A percentile compares a stretch with the other conserved stretches of the same genome.
Conservation (phyloP, 148 eudicot genomes). For the Rhododendron ferrugineum region DNA sequence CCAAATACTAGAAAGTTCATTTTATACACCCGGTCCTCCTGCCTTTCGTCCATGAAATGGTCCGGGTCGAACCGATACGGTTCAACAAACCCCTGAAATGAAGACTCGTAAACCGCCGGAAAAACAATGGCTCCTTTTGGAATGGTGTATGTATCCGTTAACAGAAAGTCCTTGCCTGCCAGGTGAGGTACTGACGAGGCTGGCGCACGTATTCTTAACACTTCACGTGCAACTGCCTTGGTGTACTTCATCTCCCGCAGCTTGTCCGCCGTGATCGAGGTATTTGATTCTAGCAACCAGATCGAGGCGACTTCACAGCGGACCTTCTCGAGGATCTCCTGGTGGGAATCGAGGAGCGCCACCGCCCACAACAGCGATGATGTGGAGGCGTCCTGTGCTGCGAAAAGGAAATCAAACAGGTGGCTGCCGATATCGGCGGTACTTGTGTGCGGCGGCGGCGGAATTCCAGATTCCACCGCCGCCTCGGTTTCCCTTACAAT, state of each 20-base stretch:
- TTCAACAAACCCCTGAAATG: constrained; percentile 76
- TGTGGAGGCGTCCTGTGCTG: constrained; percentile 83
- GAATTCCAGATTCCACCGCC: neutral
- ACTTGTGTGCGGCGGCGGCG: constrained; percentile 31
- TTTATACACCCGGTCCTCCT: constrained; percentile 55
- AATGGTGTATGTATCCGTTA: constrained; percentile 42
- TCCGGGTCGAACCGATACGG: constrained; percentile 78
- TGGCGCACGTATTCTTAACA: constrained; percentile 58
- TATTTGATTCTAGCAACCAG: constrained; percentile 40
- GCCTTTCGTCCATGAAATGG: constrained; percentile 64
- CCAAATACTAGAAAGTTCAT: constrained; percentile 73
- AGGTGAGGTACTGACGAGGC: constrained; percentile 80
- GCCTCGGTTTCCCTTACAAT: constrained; percentile 36
- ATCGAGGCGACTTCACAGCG: constrained; percentile 40
- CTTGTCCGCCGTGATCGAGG: constrained; percentile 43
- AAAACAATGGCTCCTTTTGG: constrained; percentile 82
- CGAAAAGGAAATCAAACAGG: constrained; percentile 71
- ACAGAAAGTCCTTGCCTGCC: constrained; percentile 51
- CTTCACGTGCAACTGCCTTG: constrained; percentile 87
- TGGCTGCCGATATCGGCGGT: constrained; percentile 46
- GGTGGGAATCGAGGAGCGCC: constrained; percentile 56
- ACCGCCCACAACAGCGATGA: constrained; percentile 84
- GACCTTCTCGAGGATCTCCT: constrained; percentile 49
- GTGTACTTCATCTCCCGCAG: constrained; percentile 60
- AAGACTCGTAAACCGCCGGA: constrained; percentile 76